Percentiles rank a stretch among this genome's conserved stretches.
Conservation (phyloP, 2,329 filamentous ascomycete species). For the Hypoxylon sp. region DNA sequence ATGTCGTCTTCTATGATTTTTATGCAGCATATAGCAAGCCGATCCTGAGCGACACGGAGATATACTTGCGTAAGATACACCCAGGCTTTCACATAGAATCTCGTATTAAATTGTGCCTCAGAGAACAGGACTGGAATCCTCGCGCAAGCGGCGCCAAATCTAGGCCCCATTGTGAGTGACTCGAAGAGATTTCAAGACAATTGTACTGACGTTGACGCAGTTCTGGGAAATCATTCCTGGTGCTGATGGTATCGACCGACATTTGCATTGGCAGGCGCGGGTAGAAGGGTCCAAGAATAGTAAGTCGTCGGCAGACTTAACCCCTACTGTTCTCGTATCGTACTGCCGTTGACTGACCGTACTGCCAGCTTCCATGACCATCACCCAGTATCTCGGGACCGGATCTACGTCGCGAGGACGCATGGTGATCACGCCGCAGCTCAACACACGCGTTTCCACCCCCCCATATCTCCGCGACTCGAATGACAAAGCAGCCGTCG, state of each 20-base stretch:
- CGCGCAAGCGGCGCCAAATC: conserved; percentile 72
- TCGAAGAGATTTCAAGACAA: no score
- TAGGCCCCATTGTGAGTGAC: conserved; percentile 65
- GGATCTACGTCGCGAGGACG: conserved; percentile 70
- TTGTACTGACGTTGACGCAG: conserved; percentile 18
- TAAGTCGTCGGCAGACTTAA: conserved; percentile 5
- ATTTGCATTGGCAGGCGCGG: conserved; percentile 73
- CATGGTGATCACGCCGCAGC: conserved; percentile 67
- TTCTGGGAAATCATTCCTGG: conserved; percentile 68
- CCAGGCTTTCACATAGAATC: not conserved
- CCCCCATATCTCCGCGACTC: conserved; percentile 68
- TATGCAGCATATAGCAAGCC: conserved; percentile 68
- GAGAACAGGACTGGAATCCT: conserved; percentile 58
- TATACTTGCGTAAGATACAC: conserved; percentile 57
- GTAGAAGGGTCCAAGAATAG: conserved; percentile 60
- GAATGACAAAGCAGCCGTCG: conserved; percentile 69
- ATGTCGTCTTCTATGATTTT: conserved; percentile 71
- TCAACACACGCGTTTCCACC: conserved; percentile 68
- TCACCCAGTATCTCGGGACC: conserved; percentile 72
- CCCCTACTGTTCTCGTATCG: not conserved
- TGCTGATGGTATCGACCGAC: conserved; percentile 68
- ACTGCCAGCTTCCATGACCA: conserved; percentile 61
- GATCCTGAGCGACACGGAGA: conserved; percentile 55
- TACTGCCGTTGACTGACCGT: no score
- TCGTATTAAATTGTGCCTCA: conserved; percentile 44